phyloP scores from a whole-genome alignment of 2,329 filamentous ascomycete genomes.

The Leptographium flavum region DNA sequence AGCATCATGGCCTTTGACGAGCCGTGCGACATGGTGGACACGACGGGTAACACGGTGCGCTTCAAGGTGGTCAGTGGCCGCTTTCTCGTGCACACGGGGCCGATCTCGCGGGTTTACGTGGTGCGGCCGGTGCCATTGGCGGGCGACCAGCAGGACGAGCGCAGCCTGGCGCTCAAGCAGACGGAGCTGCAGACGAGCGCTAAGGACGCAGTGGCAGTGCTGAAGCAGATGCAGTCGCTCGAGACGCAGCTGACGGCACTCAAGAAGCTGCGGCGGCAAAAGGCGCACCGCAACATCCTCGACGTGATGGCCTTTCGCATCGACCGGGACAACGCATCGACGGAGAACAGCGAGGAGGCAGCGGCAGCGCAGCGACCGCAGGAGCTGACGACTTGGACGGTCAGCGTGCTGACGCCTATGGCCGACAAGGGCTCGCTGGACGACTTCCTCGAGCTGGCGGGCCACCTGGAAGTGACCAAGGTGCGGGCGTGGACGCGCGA shows the following conservation, averaged over 20 bases:
- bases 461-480: slow-evolving; percentile 56
- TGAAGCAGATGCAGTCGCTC: slow-evolving; percentile 61
- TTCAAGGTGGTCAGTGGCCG: slow-evolving; percentile 62
- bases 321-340: slow-evolving; percentile 21
- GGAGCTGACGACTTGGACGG: slow-evolving; percentile 42
- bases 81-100: slow-evolving; percentile 48
- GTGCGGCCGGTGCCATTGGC: slow-evolving; percentile 55
- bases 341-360: neutral
- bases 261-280: slow-evolving; percentile 60
- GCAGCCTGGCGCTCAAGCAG: slow-evolving; percentile 63
- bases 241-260: slow-evolving; percentile 64
- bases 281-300: slow-evolving; percentile 66
- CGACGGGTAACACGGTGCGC: slow-evolving; percentile 44
- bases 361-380: slow-evolving; percentile 22
- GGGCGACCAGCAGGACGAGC: slow-evolving; percentile 37
- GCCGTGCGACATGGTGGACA: slow-evolving; percentile 47
- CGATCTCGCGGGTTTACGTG: slow-evolving; percentile 53
- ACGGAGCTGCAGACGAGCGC: slow-evolving; percentile 42
- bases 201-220: slow-evolving; percentile 49
- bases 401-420: slow-evolving; percentile 61
- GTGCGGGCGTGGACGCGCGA: slow-evolving; percentile 86
- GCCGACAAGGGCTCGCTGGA: slow-evolving; percentile 72
- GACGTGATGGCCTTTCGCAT: slow-evolving; percentile 76
- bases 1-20: slow-evolving; percentile 60
- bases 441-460: slow-evolving; percentile 68